These are phyloP conservation scores for Starmerella gropengiesseri DNA, from an alignment of 805 yeast species.

Conservation along the genomic window DNA sequence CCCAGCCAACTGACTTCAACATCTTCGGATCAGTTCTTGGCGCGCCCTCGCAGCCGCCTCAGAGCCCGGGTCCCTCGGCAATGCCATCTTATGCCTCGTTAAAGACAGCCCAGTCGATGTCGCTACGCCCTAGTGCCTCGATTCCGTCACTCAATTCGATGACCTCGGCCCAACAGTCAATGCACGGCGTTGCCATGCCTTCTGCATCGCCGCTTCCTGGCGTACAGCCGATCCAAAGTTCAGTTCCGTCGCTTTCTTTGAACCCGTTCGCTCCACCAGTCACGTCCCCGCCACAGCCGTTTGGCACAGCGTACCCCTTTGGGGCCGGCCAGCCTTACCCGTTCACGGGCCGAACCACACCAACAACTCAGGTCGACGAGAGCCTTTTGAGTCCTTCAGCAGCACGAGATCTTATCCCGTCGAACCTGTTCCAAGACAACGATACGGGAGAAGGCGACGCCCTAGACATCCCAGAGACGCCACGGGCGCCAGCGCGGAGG, in stretches of 20 bases:
- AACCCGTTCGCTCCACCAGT: background rate
- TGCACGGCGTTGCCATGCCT: background rate
- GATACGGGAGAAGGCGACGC: background rate
- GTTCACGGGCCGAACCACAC: background rate
- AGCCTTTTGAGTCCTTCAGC: conserved; percentile 7
- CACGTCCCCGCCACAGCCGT: background rate
- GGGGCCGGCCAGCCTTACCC: background rate
- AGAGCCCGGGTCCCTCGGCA: conserved; percentile 1
- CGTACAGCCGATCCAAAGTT: too few relatives aligned
- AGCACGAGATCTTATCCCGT: conserved; percentile 13
- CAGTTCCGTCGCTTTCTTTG: background rate
- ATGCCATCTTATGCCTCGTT: background rate
- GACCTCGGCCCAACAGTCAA: background rate
- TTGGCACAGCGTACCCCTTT: background rate
- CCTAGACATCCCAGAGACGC: background rate
- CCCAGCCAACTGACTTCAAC: too few relatives aligned
- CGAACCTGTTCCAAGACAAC: conserved; percentile 15
- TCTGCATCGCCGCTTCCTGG: background rate
- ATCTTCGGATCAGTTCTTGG: too few relatives aligned
- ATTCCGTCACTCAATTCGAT: background rate
- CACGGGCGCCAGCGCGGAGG: background rate
- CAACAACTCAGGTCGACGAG: background rate
- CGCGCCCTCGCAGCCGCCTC: too few relatives aligned
- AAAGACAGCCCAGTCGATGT: background rate
- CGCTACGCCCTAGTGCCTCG: background rate